Conservation (phyloP, 306 rosid species). For the Cucumis sativus region Cucumber_9930_V3 NC_026657.2:34924001-34924500, state of each 20-base stretch:
- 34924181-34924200: not conserved
- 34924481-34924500: constrained; percentile 72
- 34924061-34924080: constrained; percentile 63
- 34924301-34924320: constrained; percentile 79
- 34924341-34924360: constrained; percentile 34
- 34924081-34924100: constrained; percentile 56
- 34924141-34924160: constrained; percentile 92
- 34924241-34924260: constrained; percentile 40
- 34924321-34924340: constrained; percentile 72
- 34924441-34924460: constrained; percentile 11
- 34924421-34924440: not conserved
- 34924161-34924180: constrained; percentile 34
- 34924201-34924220: not conserved
- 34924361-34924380: too few species aligned
- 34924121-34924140: constrained; percentile 73
- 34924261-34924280: constrained; percentile 80
- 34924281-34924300: constrained; percentile 61
- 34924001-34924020: constrained; percentile 78
- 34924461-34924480: constrained; percentile 63
- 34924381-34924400: not conserved
- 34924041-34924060: constrained; percentile 72
- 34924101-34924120: constrained; percentile 85
- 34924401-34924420: not conserved
- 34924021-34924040: constrained; percentile 72
- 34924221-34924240: not conserved